phyloP scores from a whole-genome alignment of 768 basidiomycete genomes.

The Mycena venus region DNA sequence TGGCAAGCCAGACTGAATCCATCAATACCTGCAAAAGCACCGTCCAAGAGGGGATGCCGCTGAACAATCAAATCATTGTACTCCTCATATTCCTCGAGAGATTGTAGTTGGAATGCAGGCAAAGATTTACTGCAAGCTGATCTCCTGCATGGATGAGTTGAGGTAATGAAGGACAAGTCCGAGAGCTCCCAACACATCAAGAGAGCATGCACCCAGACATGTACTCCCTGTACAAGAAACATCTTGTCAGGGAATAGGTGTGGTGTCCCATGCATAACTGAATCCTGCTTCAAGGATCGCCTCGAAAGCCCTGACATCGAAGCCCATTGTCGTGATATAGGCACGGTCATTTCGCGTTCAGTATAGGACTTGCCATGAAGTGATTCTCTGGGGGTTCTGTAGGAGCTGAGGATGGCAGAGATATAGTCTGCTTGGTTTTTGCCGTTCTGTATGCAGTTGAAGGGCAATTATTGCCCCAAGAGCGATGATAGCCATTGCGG shows the following conservation, averaged over 20 bases:
- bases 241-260: background rate
- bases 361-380: conserved; percentile 44
- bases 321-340: conserved; percentile 48
- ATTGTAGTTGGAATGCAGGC: no score
- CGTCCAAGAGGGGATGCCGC: conserved; percentile 44
- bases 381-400: conserved; percentile 35
- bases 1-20: conserved; percentile 53
- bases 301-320: conserved; percentile 40
- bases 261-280: conserved; percentile 4
- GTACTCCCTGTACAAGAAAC: background rate
- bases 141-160: no score
- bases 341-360: conserved; percentile 39
- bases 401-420: conserved; percentile 33
- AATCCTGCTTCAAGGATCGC: conserved; percentile 44
- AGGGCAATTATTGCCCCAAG: background rate
- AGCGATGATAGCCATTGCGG: background rate
- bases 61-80: conserved; percentile 23
- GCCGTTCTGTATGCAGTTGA: background rate
- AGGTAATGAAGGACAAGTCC: no score
- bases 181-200: background rate
- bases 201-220: background rate
- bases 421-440: background rate
- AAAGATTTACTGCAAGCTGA: no score
- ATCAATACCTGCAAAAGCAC: conserved; percentile 59
- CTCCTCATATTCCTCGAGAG: conserved; percentile 35